Evolutionary conservation across 2,329 filamentous ascomycete genomes (phyloP).

Genomic region (Aspergillus fijiensis): DNA sequence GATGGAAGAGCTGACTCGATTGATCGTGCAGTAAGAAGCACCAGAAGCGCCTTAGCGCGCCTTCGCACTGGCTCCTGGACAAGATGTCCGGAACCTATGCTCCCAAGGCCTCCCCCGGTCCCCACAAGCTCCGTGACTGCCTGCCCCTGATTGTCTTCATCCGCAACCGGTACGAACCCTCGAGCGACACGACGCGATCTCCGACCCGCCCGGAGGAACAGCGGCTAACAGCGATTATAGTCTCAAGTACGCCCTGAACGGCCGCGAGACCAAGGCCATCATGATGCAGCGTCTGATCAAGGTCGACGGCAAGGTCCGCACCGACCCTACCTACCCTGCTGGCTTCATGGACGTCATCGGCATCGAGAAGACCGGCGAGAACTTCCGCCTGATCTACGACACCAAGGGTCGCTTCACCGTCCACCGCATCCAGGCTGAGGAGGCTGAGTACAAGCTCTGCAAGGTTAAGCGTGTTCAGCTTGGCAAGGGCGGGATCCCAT

Average conservation of each 20-base stretch:
- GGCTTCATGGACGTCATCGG: constrained; percentile 99
- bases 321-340: constrained; percentile 93
- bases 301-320: constrained; percentile 99
- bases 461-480: constrained; percentile 99
- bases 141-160: constrained; percentile 99
- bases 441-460: constrained; percentile 99
- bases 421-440: constrained; percentile 97
- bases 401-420: constrained; percentile 99
- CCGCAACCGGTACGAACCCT: constrained; percentile 61
- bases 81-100: constrained; percentile 91
- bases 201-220: neutral
- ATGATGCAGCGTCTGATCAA: constrained; percentile 99
- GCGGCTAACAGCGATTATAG: constrained; percentile 54
- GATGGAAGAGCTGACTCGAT: constrained; percentile 27
- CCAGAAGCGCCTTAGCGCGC: constrained; percentile 99
- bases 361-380: constrained; percentile 99
- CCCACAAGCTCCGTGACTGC: constrained; percentile 99
- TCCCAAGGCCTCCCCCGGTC: constrained; percentile 73
- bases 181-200: neutral
- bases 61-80: constrained; percentile 99
- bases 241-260: constrained; percentile 99
- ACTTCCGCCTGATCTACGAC: constrained; percentile 99
- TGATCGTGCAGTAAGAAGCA: constrained; percentile 80
- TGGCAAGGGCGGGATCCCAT: constrained; percentile 99
- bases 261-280: constrained; percentile 95